Conservation (phyloP, 768 basidiomycete species). For the Suillus subaureus region DNA sequence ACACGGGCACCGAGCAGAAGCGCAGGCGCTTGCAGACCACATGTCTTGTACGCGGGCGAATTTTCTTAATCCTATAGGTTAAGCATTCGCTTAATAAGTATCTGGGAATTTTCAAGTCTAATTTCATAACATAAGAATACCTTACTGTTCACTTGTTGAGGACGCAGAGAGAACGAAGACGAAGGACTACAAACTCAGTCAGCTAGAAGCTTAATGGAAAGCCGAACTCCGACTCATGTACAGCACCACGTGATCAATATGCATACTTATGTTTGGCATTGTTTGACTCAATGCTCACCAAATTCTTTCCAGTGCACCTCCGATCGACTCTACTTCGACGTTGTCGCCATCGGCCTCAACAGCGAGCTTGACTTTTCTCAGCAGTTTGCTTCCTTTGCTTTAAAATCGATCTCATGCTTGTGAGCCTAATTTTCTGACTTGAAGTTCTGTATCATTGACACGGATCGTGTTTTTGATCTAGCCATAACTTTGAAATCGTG, state of each 20-base stretch:
- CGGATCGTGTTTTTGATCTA: background rate
- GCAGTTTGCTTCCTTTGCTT: background rate
- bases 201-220: background rate
- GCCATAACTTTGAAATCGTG: slow-evolving; percentile 1
- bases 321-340: background rate
- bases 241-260: background rate
- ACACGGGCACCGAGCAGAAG: too few species aligned
- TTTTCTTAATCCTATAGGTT: background rate
- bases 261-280: background rate
- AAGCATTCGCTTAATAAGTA: background rate
- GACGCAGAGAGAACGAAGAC: background rate
- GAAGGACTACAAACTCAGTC: background rate
- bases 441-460: background rate
- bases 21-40: too few species aligned
- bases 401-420: background rate
- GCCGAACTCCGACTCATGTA: background rate
- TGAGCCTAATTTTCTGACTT: background rate
- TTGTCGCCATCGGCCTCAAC: background rate
- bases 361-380: background rate
- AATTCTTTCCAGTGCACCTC: background rate
- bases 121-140: background rate
- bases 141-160: background rate
- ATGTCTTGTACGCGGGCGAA: too few species aligned
- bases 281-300: background rate
- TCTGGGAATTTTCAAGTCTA: background rate